A percentile compares a stretch with the other conserved stretches of the same genome.
Conservation (phyloP, 2,329 filamentous ascomycete species). For the Elsinoe necatrix region DNA sequence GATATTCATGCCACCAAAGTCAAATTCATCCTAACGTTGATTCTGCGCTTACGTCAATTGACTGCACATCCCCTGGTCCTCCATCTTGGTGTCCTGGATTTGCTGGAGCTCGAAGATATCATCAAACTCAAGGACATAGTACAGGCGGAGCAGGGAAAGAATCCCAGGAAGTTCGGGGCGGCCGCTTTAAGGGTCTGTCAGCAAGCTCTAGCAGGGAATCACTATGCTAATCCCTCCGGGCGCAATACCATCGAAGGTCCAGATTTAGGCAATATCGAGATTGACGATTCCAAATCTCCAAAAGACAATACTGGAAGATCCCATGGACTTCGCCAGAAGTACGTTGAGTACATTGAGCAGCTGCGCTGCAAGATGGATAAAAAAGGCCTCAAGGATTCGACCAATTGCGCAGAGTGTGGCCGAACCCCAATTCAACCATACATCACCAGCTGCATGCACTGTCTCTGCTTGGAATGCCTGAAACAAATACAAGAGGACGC, state of each 20-base stretch:
- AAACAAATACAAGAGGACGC: constrained; percentile 25
- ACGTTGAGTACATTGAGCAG: constrained; percentile 18
- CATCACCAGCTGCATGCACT: constrained; percentile 47
- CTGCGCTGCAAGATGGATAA: constrained; percentile 37
- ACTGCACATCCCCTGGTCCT: constrained; percentile 42
- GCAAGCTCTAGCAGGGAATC: neutral
- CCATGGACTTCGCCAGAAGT: neutral
- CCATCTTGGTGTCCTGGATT: constrained; percentile 37
- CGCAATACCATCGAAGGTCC: neutral
- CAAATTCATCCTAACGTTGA: constrained; percentile 38
- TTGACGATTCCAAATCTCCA: constrained; percentile 14
- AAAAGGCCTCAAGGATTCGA: constrained; percentile 26
- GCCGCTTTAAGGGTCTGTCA: neutral
- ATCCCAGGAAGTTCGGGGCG: neutral
- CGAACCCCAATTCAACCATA: constrained; percentile 32
- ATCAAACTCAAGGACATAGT: constrained; percentile 30
- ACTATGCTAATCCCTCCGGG: neutral
- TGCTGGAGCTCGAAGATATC: constrained; percentile 40
- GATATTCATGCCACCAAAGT: neutral
- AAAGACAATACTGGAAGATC: neutral
- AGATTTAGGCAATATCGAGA: constrained; percentile 15
- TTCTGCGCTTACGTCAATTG: constrained; percentile 45
- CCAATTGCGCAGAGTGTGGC: constrained; percentile 38
- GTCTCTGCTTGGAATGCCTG: constrained; percentile 47
- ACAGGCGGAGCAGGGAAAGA: neutral